Percentiles rank a stretch among this genome's conserved stretches.
phyloP scores from a whole-genome alignment of 768 basidiomycete species.

The Termitomyces sp. region DNA sequence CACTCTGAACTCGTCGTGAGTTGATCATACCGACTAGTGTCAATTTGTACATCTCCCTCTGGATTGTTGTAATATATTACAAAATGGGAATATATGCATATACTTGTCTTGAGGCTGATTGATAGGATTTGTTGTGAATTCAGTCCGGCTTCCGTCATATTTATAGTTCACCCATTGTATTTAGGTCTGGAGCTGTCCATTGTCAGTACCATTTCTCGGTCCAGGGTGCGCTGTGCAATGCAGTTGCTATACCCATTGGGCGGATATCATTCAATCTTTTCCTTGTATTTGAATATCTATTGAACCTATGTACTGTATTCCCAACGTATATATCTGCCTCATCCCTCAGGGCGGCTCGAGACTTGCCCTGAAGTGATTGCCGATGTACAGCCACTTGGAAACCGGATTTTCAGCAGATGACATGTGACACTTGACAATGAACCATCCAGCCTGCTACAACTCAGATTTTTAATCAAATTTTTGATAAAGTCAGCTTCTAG shows the following conservation, averaged over 20 bases:
- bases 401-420: not conserved
- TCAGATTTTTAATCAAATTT: not conserved
- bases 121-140: not conserved
- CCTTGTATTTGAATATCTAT: no score
- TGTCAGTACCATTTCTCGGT: not conserved
- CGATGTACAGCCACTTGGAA: constrained; percentile 9
- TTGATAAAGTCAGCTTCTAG: not conserved
- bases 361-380: constrained; percentile 5
- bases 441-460: not conserved
- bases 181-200: no score
- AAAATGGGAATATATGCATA: not conserved
- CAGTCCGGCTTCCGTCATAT: not conserved
- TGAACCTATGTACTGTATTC: no score
- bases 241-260: not conserved
- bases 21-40: not conserved
- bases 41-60: not conserved
- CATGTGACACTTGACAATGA: not conserved
- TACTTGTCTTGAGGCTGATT: not conserved
- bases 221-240: not conserved
- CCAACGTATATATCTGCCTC: no score
- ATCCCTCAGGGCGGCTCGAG: not conserved
- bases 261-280: not conserved
- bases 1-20: constrained; percentile 26
- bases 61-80: not conserved
- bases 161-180: no score